Evolutionary conservation across 1,284 basidiomycete species (phyloP), one percentile per base, ranked within the genome.

Genomic region (Moesziomyces antarcticus): DNA sequence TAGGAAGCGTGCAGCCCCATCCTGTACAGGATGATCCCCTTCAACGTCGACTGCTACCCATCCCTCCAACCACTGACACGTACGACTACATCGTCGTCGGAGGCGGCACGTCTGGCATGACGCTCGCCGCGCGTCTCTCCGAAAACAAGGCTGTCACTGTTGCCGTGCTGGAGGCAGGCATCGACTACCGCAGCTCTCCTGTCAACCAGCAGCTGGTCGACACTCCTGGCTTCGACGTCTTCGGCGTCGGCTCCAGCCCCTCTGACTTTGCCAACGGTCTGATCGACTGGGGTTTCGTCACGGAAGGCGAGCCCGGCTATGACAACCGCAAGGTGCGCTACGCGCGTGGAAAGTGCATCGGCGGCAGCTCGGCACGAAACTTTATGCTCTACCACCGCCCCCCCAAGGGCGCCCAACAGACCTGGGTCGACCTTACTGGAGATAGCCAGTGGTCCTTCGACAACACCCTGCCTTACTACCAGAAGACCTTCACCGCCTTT

Each of bases 21-120:
- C 65, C 58, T 6, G 50, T 50, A 40, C 18, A 46, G 1, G 43
- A 55, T 6, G n/a, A 37, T 2, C 41, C 20, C 14, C 20, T 52
- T 18, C 27, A 52, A 3, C 50, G 50, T 3, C 24, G 56, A 14
- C 58, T 61, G 21, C 50, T 50, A 13, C 35, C 45, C n/a, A 6
- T 35, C 7, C 24, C 16, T 30, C 27, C 52, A 1, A 14, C 46
- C 10, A 50, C 50, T 18, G 62, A 71, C 43, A 65, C 56, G 1
- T 73, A 73, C 40, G 75, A 79, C 52, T 78, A 79, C 46, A 42
- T 80, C 30, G 56, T 78, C n/a, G 74, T 78, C 6, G 78, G 77
- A 6, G 77, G 50, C 16, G 75, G 75, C 20, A 79, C 75, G 0
- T 60, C 73, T 2, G 78, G 78, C 11, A 63, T 80, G 56, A 65